Conservation (phyloP, 257 asterid species). For the Craterostigma plantagineum region DNA sequence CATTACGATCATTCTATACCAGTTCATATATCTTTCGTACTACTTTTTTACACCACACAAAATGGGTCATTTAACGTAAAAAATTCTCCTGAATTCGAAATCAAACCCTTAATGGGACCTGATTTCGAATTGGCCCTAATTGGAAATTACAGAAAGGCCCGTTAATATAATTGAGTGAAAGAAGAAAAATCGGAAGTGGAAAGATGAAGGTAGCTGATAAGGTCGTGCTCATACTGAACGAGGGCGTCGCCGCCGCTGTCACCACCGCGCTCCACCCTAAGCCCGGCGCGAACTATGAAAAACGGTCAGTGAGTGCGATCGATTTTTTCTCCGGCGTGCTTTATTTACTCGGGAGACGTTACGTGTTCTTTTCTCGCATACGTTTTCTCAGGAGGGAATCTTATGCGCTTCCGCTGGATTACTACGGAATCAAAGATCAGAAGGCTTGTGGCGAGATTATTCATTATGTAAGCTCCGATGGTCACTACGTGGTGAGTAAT, state of each 20-base stretch:
- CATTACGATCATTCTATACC: too few species aligned
- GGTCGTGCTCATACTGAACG: constrained; percentile 42
- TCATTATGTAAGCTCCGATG: constrained; percentile 31
- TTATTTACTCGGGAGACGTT: not conserved
- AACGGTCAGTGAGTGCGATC: constrained; percentile 17
- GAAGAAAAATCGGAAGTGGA: not conserved
- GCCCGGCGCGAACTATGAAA: constrained; percentile 21
- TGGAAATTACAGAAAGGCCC: too few species aligned
- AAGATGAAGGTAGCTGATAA: constrained; percentile 45
- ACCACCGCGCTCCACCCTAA: constrained; percentile 35
- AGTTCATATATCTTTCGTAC: too few species aligned
- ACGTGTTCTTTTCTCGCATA: not conserved
- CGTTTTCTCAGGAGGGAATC: constrained; percentile 36
- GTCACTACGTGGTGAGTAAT: constrained; percentile 30
- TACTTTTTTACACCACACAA: too few species aligned
- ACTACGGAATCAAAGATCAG: constrained; percentile 43
- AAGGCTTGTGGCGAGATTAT: constrained; percentile 35
- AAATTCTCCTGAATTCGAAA: too few species aligned
- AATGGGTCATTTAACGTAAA: too few species aligned
- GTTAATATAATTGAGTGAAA: too few species aligned
- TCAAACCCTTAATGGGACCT: too few species aligned
- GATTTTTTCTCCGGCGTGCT: not conserved
- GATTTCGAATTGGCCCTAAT: too few species aligned
- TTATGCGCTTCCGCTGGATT: constrained; percentile 40
- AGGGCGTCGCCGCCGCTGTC: constrained; percentile 33